Evolutionary conservation across 1,284 basidiomycete species (phyloP).

Genomic region (Somion occarium): DNA sequence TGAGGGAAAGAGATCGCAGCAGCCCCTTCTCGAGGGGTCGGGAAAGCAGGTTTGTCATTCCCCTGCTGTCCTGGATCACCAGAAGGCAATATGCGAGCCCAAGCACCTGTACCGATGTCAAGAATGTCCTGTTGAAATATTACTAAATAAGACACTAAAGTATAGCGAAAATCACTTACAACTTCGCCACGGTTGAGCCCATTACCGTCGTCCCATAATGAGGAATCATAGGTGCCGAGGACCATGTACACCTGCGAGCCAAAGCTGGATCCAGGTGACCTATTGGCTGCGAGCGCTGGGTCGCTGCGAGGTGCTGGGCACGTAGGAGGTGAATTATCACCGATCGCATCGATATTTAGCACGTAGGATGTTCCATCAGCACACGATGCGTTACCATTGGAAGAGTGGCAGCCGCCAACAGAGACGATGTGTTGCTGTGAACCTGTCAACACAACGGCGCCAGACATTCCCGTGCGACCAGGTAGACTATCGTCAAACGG

Average conservation of each 20-base stretch:
- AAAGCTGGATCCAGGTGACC: constrained; percentile 53
- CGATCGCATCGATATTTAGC: constrained; percentile 37
- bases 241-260: constrained; percentile 61
- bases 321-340: constrained; percentile 33
- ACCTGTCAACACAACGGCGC: constrained; percentile 26
- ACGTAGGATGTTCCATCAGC: constrained; percentile 52
- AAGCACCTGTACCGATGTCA: constrained; percentile 54
- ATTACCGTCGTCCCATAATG: constrained; percentile 61
- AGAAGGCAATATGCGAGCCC: constrained; percentile 69
- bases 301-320: constrained; percentile 72
- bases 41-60: constrained; percentile 41
- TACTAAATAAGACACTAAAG: too few species aligned
- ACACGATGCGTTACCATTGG: constrained; percentile 40
- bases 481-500: constrained; percentile 33
- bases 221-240: constrained; percentile 58
- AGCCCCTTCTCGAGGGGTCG: constrained; percentile 64
- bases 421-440: constrained; percentile 42
- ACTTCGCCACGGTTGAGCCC: constrained; percentile 64
- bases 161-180: constrained; percentile 46
- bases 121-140: constrained; percentile 46
- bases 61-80: constrained; percentile 54
- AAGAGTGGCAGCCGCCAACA: constrained; percentile 54
- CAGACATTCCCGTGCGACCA: constrained; percentile 50
- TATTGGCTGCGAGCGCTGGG: constrained; percentile 56
- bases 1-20: constrained; percentile 50